Evolutionary conservation across 1,284 basidiomycete genomes (phyloP), one percentile per base, ranked within the genome.

Genomic region (Coniferiporia sulphurascens): DNA sequence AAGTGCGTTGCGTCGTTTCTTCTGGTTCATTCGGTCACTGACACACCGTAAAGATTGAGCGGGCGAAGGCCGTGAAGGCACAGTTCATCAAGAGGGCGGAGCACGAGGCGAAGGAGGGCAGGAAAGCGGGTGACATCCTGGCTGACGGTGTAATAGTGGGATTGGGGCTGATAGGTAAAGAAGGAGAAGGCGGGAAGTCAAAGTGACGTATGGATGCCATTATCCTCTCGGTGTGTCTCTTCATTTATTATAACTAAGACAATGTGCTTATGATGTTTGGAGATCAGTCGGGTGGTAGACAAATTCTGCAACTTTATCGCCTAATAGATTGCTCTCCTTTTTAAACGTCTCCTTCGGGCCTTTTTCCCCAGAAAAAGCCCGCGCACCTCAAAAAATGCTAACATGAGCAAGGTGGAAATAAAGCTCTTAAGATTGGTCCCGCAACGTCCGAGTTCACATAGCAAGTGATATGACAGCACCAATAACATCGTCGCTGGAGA

Each of bases 71-170:
- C 27, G 78, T 94, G 69, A 86, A 89, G 71, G 76, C 82, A 17
- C 88, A 93, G 69, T 89, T 89, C 69, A 76, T 87, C 63, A 82
- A 85, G 70, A 81, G 86, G 66, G 82, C 83, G 15, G 78, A 85
- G 61, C 81, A 83, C 56, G 79, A 85, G 63, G 82, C 83, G 13
- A 81, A 81, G 58, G 88, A 91, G 64, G 82, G 84, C 1, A 81
- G 84, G 63, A 91, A 91, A 68, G 78, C 79, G 6, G 85, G 87
- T 1, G 87, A 91, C 62, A 79, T 89, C 48, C 76, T 87, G 13
- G 85, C 89, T 1, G 85, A 86, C 63, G 89, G 89, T 2, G 86
- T 85, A 13, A 85, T 89, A 60, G 82, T 87, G 13, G 83, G 85
- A 8, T 81, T 92, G 17, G 89, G 90, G 1, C 75, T 91, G 59